These are phyloP conservation scores for Zymoseptoria passerinii DNA, from an alignment of 2,329 filamentous ascomycete species.

Conservation along the genomic window DNA sequence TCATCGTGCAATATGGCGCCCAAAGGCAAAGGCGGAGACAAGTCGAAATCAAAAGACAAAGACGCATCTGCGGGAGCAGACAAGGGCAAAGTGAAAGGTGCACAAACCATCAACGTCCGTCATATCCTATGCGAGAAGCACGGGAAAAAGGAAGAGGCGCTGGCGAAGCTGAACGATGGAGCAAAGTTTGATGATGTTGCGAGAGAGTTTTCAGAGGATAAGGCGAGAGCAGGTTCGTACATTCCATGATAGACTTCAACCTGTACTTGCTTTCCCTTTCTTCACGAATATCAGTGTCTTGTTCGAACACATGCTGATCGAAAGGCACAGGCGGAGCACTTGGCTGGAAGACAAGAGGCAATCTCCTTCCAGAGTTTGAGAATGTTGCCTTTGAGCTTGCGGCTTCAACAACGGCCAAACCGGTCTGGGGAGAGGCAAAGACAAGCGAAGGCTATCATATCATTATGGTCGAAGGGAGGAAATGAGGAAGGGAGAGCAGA, in stretches of 20 bases:
- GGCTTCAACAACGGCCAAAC: conserved; percentile 54
- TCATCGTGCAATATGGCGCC: conserved; percentile 24
- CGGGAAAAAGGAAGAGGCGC: conserved; percentile 66
- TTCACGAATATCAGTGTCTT: not conserved
- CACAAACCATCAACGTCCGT: conserved; percentile 62
- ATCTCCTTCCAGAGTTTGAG: conserved; percentile 61
- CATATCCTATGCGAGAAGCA: conserved; percentile 74
- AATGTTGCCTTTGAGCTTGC: conserved; percentile 63
- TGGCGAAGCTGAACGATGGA: conserved; percentile 58
- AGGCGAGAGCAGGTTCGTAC: conserved; percentile 52
- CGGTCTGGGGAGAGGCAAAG: conserved; percentile 62
- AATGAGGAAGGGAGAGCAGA: conserved; percentile 31
- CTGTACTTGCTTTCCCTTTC: not conserved
- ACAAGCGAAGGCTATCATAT: conserved; percentile 72
- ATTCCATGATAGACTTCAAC: not conserved
- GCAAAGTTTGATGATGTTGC: conserved; percentile 70
- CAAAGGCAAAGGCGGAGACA: conserved; percentile 25
- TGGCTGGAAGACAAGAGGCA: conserved; percentile 61
- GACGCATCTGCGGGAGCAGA: conserved; percentile 9
- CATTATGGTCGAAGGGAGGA: conserved; percentile 65
- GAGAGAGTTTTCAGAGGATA: conserved; percentile 65
- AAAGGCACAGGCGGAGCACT: conserved; percentile 53
- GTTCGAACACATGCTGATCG: not conserved
- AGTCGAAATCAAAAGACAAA: conserved; percentile 17
- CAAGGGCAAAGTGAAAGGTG: conserved; percentile 43